Percentiles rank a stretch among this genome's conserved stretches.
Evolutionary conservation across 106 monocot genomes (phyloP).

Genomic region (Phalaenopsis equestris): DNA sequence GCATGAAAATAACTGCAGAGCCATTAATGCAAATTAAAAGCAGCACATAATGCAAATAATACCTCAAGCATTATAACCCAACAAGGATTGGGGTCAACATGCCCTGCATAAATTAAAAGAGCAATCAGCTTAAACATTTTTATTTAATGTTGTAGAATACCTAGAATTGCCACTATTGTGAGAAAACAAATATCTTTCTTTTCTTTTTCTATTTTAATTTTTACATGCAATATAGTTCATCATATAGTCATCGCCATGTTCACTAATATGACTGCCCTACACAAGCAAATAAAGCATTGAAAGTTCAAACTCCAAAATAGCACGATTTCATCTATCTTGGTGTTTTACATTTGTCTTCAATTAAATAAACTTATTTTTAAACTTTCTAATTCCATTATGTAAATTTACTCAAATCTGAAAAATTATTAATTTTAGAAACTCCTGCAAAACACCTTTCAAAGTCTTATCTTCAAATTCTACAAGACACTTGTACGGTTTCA

Average conservation of each 20-base stretch:
- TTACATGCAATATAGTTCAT: neutral
- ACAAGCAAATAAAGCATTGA: neutral
- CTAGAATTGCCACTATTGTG: neutral
- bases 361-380: too few relatives aligned
- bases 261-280: neutral
- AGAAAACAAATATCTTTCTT: neutral
- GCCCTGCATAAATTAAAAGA: conserved; percentile 32
- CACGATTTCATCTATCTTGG: neutral
- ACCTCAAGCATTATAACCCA: conserved; percentile 99
- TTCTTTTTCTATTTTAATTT: neutral
- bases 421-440: neutral
- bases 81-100: conserved; percentile 58
- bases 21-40: neutral
- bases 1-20: neutral
- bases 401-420: neutral
- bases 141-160: neutral
- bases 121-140: neutral
- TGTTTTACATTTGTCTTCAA: too few relatives aligned
- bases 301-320: neutral
- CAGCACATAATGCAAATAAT: neutral
- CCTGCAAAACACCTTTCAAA: neutral
- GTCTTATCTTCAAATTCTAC: neutral
- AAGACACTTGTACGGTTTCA: neutral
- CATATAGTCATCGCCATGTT: neutral
- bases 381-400: too few relatives aligned